Evolutionary conservation across 75 land plant genomes (phyloP).

Genomic region (Picea sitchensis): DNA sequence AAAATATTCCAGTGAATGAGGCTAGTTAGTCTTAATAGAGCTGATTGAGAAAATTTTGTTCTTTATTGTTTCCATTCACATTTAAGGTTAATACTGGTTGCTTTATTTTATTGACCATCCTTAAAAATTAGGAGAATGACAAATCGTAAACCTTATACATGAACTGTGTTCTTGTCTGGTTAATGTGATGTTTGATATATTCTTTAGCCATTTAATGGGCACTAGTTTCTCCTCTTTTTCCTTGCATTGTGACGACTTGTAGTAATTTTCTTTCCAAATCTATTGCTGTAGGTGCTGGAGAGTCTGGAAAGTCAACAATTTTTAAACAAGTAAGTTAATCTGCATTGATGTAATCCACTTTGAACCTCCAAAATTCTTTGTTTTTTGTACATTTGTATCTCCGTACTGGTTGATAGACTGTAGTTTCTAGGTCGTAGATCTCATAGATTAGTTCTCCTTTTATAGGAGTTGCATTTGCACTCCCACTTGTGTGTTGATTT

Average conservation of each 20-base stretch:
- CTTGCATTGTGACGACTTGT: neutral
- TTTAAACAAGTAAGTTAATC: conserved; percentile 78
- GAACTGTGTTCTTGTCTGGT: neutral
- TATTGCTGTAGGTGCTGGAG: conserved; percentile 77
- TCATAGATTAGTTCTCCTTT: too few relatives aligned
- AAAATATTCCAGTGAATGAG: neutral
- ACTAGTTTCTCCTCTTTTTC: neutral
- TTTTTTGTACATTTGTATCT: neutral
- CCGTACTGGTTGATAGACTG: too few relatives aligned
- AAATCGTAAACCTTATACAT: neutral
- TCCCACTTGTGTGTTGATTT: too few relatives aligned
- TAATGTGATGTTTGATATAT: neutral
- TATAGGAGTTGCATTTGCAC: too few relatives aligned
- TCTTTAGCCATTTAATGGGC: neutral
- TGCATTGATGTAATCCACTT: neutral
- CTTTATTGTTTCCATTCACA: neutral
- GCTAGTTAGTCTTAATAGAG: neutral
- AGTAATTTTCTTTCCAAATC: neutral
- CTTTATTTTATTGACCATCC: neutral
- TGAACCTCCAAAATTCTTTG: neutral
- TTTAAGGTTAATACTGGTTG: neutral
- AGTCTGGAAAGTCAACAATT: conserved; percentile 95
- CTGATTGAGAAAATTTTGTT: neutral
- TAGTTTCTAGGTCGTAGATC: too few relatives aligned
- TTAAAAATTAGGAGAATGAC: neutral